A percentile compares a stretch with the other conserved stretches of the same genome.
Evolutionary conservation across 768 basidiomycete genomes (phyloP).

Genomic region (Leucosporidium yakuticum): DNA sequence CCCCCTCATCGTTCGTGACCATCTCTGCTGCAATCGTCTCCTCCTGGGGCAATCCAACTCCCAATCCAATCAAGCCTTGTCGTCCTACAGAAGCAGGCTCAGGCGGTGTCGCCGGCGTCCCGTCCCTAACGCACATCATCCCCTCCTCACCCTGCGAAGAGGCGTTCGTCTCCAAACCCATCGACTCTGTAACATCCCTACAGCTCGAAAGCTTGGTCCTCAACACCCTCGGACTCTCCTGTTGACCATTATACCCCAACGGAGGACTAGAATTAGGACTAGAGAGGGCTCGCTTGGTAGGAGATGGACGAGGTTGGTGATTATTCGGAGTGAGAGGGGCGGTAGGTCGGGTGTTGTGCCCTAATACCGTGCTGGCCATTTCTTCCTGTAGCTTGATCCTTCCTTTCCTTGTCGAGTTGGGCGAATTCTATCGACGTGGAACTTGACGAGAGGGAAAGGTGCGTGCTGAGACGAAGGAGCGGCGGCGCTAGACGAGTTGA

Average conservation of each 20-base stretch:
- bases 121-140: not conserved
- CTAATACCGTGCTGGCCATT: not conserved
- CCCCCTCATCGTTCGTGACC: not conserved
- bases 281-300: not conserved
- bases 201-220: slow-evolving; percentile 13
- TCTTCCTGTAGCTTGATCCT: no score
- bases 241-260: not conserved
- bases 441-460: no score
- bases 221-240: slow-evolving; percentile 9
- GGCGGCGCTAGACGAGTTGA: no score
- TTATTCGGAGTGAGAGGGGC: not conserved
- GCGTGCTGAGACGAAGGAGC: no score
- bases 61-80: not conserved
- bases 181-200: no score
- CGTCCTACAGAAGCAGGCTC: not conserved
- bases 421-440: no score
- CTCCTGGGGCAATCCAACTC: not conserved
- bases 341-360: not conserved
- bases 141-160: not conserved
- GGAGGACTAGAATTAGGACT: not conserved
- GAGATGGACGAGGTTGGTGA: not conserved
- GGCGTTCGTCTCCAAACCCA: not conserved
- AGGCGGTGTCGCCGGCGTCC: slow-evolving; percentile 20
- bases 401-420: no score
- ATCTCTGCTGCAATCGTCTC: not conserved